Conservation (phyloP, 345 rosid species). For the Salix viminalis region DNA sequence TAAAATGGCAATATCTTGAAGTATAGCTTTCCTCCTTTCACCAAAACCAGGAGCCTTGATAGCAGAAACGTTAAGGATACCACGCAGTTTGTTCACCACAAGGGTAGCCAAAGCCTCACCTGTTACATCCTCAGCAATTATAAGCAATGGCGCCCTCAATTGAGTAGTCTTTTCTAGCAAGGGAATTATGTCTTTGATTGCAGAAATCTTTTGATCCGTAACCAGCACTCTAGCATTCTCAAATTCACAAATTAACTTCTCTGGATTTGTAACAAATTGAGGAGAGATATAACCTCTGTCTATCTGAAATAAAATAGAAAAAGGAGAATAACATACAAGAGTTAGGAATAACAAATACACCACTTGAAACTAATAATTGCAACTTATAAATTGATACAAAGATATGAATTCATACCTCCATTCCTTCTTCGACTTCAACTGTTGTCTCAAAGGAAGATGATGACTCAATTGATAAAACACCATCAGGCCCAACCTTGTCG, state of each 20-base stretch:
- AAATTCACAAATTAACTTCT: constrained; percentile 83
- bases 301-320: constrained; percentile 41
- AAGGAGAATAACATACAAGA: neutral
- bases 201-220: constrained; percentile 90
- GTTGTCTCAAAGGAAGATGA: constrained; percentile 97
- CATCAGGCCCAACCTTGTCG: constrained; percentile 99
- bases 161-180: constrained; percentile 89
- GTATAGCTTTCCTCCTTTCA: constrained; percentile 95
- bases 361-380: neutral
- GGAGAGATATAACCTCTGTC: constrained; percentile 97
- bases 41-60: constrained; percentile 97
- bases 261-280: constrained; percentile 88
- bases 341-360: neutral
- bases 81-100: constrained; percentile 91
- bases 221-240: constrained; percentile 90
- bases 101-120: constrained; percentile 97
- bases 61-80: constrained; percentile 87
- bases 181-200: constrained; percentile 91
- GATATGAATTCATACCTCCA: constrained; percentile 53
- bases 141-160: constrained; percentile 81
- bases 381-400: neutral
- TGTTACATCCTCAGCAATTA: constrained; percentile 90
- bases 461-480: constrained; percentile 94
- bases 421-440: constrained; percentile 96
- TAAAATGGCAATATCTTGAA: constrained; percentile 89